phyloP scores from a whole-genome alignment of 1,139 yeast genomes.

The Blastobotrys proliferans region DNA sequence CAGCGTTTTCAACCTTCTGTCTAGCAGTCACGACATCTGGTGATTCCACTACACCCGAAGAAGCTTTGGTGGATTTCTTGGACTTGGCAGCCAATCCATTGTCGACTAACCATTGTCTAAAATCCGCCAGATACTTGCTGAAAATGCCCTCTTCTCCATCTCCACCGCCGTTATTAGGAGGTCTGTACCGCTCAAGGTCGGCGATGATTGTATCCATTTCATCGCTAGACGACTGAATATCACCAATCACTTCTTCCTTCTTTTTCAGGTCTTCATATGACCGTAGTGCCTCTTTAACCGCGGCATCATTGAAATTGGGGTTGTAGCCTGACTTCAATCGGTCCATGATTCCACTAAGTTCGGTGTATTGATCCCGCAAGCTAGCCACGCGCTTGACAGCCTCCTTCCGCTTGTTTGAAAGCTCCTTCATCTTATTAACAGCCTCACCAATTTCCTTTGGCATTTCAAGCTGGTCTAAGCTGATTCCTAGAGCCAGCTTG shows the following conservation, averaged over 20 bases:
- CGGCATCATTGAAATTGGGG: slow-evolving; percentile 87
- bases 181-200: slow-evolving; percentile 11
- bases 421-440: slow-evolving; percentile 18
- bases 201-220: slow-evolving; percentile 10
- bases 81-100: slow-evolving; percentile 25
- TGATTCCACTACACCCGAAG: neutral
- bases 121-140: slow-evolving; percentile 11
- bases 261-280: slow-evolving; percentile 43
- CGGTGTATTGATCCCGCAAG: slow-evolving; percentile 18
- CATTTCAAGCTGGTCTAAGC: slow-evolving; percentile 16
- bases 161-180: neutral
- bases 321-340: slow-evolving; percentile 59
- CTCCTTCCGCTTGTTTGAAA: slow-evolving; percentile 29
- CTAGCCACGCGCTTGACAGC: slow-evolving; percentile 27
- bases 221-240: slow-evolving; percentile 6
- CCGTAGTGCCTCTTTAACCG: slow-evolving; percentile 70
- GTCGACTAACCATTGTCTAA: slow-evolving; percentile 24
- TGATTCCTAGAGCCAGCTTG: slow-evolving; percentile 26
- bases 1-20: slow-evolving; percentile 7
- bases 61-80: neutral
- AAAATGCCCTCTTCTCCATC: neutral
- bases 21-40: slow-evolving; percentile 4
- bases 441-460: slow-evolving; percentile 12
- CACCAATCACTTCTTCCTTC: slow-evolving; percentile 6
- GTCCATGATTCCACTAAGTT: slow-evolving; percentile 45